A percentile compares a stretch with the other conserved stretches of the same genome.
Evolutionary conservation across 768 basidiomycete species (phyloP).

Genomic region (Naganishia vishniacii): DNA sequence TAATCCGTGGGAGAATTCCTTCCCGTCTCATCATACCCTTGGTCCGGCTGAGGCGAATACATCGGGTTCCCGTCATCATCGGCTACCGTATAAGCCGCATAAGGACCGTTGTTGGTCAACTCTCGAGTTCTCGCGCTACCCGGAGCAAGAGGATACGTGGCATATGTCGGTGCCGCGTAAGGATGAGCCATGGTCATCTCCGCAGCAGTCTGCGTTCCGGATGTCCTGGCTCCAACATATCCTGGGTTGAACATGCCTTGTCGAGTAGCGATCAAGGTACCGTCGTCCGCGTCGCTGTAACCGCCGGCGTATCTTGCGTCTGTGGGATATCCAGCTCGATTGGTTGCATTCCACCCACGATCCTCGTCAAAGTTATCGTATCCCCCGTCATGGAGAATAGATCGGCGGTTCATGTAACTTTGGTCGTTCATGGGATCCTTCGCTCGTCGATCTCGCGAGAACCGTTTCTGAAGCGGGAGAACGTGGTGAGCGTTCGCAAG

Average conservation of each 20-base stretch:
- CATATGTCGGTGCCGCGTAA: neutral
- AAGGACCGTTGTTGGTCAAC: conserved; percentile 15
- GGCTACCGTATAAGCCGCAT: neutral
- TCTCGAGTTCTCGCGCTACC: conserved; percentile 10
- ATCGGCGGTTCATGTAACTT: neutral
- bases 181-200: conserved; percentile 15
- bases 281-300: neutral
- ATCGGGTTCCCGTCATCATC: neutral
- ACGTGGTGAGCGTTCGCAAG: neutral
- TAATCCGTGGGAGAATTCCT: conserved; percentile 25
- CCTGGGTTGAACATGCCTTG: neutral
- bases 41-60: neutral
- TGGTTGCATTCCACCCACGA: neutral
- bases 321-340: neutral
- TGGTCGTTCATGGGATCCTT: neutral
- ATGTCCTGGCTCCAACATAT: neutral
- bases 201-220: neutral
- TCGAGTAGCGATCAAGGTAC: neutral
- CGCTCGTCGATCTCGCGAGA: neutral
- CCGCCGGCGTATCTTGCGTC: neutral
- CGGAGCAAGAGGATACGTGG: neutral
- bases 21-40: neutral
- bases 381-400: neutral
- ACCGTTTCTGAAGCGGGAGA: neutral
- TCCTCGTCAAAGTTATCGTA: conserved; percentile 6